phyloP scores from a whole-genome alignment of 371 early-diverging fungal species.

The Furculomyces boomerangus region DNA sequence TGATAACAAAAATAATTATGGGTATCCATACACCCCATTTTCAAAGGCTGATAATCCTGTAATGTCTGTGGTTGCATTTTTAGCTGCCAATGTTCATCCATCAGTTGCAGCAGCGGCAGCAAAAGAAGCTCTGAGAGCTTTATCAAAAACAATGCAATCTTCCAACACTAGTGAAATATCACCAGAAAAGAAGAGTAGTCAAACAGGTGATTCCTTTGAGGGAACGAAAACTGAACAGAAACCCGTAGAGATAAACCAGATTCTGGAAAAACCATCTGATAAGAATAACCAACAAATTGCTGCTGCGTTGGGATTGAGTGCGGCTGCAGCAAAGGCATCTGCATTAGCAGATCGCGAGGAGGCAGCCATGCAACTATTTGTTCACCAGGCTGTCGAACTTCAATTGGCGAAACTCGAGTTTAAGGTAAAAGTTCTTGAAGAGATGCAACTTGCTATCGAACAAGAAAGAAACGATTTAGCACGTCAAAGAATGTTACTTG shows the following conservation, averaged over 20 bases:
- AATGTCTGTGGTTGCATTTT: conserved; percentile 85
- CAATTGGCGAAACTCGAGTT: conserved; percentile 74
- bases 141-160: conserved; percentile 13
- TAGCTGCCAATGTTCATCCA: conserved; percentile 83
- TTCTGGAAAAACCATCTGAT: not conserved
- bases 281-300: conserved; percentile 20
- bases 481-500: conserved; percentile 60
- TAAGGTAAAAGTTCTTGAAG: conserved; percentile 82
- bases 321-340: conserved; percentile 39
- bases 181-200: conserved; percentile 3
- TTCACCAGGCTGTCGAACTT: conserved; percentile 60
- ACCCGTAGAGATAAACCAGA: conserved; percentile 8
- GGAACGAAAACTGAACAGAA: conserved; percentile 8
- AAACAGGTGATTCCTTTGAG: conserved; percentile 3
- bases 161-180: not conserved
- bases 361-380: conserved; percentile 56
- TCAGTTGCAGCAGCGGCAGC: conserved; percentile 81
- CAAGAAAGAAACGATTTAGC: conserved; percentile 65
- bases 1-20: conserved; percentile 23
- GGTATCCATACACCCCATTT: conserved; percentile 57
- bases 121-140: conserved; percentile 37
- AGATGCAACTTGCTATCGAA: conserved; percentile 71
- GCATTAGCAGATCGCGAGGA: conserved; percentile 43
- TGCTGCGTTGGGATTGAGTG: conserved; percentile 35
- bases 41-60: conserved; percentile 89